A percentile compares a stretch with the other conserved stretches of the same genome.
phyloP scores from a whole-genome alignment of 306 rosid species.

The Cercis canadensis region DNA sequence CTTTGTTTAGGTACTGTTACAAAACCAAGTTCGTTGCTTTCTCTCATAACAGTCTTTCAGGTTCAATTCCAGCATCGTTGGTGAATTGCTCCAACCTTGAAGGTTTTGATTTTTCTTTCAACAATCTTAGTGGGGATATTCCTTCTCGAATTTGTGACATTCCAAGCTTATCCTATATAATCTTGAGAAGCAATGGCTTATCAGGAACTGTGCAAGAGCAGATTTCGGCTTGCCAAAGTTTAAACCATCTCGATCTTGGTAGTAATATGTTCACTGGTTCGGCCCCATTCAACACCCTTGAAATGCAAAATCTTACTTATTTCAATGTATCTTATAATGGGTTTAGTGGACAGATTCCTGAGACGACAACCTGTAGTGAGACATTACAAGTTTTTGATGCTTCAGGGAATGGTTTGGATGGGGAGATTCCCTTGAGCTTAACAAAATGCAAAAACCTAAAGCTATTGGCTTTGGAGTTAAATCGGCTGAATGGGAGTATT shows the following conservation, averaged over 20 bases:
- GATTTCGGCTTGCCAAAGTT: conserved; percentile 66
- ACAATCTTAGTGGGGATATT: conserved; percentile 75
- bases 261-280: conserved; percentile 68
- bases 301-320: conserved; percentile 62
- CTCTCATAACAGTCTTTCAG: conserved; percentile 76
- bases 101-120: conserved; percentile 95
- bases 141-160: conserved; percentile 70
- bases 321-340: conserved; percentile 74
- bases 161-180: conserved; percentile 70
- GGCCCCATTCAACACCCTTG: conserved; percentile 75
- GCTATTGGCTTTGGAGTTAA: conserved; percentile 74
- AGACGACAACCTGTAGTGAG: conserved; percentile 63
- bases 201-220: conserved; percentile 66
- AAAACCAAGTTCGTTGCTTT: conserved; percentile 83
- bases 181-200: conserved; percentile 75
- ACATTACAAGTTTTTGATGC: conserved; percentile 75
- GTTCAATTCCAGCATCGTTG: conserved; percentile 74
- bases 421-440: conserved; percentile 81
- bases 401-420: conserved; percentile 80
- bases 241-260: conserved; percentile 77
- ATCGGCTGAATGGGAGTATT: conserved; percentile 70
- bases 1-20: conserved; percentile 73
- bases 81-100: conserved; percentile 78
- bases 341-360: conserved; percentile 75
- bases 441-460: conserved; percentile 71